These are phyloP conservation scores for Exophiala sideris DNA, from an alignment of 2,329 filamentous ascomycete species.

Conservation along the genomic window DNA sequence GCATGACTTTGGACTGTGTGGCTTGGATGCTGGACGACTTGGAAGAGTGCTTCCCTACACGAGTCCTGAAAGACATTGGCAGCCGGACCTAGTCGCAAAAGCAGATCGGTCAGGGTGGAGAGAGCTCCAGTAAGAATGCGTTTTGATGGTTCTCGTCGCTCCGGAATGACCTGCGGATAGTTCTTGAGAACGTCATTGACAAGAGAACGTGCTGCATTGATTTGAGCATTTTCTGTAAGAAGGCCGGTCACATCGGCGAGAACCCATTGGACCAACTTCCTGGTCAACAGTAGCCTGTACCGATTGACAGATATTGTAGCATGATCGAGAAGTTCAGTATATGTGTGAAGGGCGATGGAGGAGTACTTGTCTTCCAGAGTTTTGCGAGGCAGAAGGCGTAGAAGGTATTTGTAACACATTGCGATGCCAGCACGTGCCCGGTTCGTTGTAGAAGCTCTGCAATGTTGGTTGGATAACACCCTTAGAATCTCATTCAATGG, in stretches of 20 bases:
- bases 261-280: constrained; percentile 79
- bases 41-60: constrained; percentile 81
- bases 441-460: constrained; percentile 73
- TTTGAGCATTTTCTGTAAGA: constrained; percentile 83
- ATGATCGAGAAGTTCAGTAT: constrained; percentile 75
- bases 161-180: constrained; percentile 84
- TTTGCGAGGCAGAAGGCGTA: constrained; percentile 74
- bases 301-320: constrained; percentile 75
- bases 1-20: constrained; percentile 94
- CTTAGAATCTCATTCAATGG: constrained; percentile 74
- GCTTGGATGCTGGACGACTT: constrained; percentile 89
- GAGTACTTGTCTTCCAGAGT: constrained; percentile 80
- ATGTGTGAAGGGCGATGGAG: constrained; percentile 75
- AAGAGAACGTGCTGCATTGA: constrained; percentile 74
- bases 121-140: constrained; percentile 76
- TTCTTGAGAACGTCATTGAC: constrained; percentile 90
- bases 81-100: constrained; percentile 77
- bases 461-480: constrained; percentile 76
- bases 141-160: constrained; percentile 84
- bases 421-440: constrained; percentile 77
- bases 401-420: constrained; percentile 78
- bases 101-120: constrained; percentile 73
- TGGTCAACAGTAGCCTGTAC: constrained; percentile 78
- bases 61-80: constrained; percentile 73
- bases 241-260: constrained; percentile 77